Evolutionary conservation across 2,329 filamentous ascomycete genomes (phyloP).

Genomic region (Fusarium longipes): DNA sequence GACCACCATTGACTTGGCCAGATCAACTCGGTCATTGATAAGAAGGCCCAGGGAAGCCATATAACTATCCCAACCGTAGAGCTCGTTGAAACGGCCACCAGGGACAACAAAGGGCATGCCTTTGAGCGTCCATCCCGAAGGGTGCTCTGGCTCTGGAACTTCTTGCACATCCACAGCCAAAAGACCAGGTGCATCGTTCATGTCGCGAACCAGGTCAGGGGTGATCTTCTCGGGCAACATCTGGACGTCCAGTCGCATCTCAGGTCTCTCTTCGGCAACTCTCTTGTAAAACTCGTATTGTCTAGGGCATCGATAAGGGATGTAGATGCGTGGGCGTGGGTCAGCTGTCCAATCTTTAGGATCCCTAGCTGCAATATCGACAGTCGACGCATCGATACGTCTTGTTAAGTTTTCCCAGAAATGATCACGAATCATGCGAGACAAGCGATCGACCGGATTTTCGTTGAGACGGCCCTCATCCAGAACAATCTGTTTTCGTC

Average conservation of each 20-base stretch:
- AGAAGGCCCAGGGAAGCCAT: conserved; percentile 95
- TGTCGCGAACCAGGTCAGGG: conserved; percentile 80
- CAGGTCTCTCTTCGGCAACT: conserved; percentile 80
- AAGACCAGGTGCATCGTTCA: conserved; percentile 89
- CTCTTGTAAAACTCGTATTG: conserved; percentile 90
- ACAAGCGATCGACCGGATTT: conserved; percentile 90
- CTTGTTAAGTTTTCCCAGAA: conserved; percentile 95
- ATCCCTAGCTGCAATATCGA: conserved; percentile 87
- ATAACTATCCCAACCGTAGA: conserved; percentile 99
- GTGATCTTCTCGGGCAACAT: conserved; percentile 82
- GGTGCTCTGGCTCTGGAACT: conserved; percentile 65
- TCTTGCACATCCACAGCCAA: conserved; percentile 91
- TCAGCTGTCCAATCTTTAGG: conserved; percentile 96
- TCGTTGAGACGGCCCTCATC: conserved; percentile 93
- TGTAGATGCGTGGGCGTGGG: conserved; percentile 89
- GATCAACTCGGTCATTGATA: conserved; percentile 83
- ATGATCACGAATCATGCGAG: conserved; percentile 85
- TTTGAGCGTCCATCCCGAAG: conserved; percentile 75
- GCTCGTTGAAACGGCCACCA: conserved; percentile 95
- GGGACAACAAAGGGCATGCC: conserved; percentile 97
- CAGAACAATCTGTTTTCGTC: conserved; percentile 87
- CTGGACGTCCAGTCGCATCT: conserved; percentile 88
- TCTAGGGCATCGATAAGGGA: conserved; percentile 84
- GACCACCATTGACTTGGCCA: conserved; percentile 93
- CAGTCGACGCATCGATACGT: conserved; percentile 87